These are phyloP conservation scores for Neocucurbitaria cava DNA, from an alignment of 2,329 filamentous ascomycete genomes.

Conservation along the genomic window DNA sequence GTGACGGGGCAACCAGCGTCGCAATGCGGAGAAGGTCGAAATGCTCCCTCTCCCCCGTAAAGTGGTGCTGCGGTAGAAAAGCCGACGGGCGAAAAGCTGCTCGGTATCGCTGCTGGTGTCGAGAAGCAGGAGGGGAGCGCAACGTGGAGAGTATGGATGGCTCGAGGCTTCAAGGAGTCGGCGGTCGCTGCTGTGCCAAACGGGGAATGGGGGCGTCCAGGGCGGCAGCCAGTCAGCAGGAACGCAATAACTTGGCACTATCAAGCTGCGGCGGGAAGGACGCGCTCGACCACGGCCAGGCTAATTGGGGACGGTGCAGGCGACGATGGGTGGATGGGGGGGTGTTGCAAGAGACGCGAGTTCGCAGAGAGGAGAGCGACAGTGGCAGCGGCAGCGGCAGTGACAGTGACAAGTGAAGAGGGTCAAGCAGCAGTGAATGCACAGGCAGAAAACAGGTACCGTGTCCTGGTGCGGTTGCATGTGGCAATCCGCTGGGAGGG, in stretches of 20 bases:
- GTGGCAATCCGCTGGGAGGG: too few species aligned
- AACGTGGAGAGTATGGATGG: slow-evolving; percentile 15
- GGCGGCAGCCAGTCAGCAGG: slow-evolving; percentile 9
- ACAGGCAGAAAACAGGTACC: neutral
- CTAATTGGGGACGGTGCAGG: slow-evolving; percentile 13
- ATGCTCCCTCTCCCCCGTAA: slow-evolving; percentile 9
- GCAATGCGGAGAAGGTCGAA: slow-evolving; percentile 15
- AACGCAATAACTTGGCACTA: slow-evolving; percentile 24
- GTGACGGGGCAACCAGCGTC: slow-evolving; percentile 37
- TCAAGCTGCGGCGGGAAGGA: slow-evolving; percentile 15
- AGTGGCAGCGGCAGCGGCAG: neutral
- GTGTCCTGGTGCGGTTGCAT: neutral
- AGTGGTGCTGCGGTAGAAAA: slow-evolving; percentile 5
- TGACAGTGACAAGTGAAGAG: slow-evolving; percentile 4
- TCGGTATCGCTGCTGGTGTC: slow-evolving; percentile 32
- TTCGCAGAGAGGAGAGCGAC: neutral
- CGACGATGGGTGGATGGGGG: slow-evolving; percentile 6
- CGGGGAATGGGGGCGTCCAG: slow-evolving; percentile 20
- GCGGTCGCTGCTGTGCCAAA: slow-evolving; percentile 30
- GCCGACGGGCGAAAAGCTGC: slow-evolving; percentile 22
- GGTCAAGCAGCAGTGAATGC: too few species aligned
- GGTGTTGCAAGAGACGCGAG: slow-evolving; percentile 3
- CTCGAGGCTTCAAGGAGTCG: slow-evolving; percentile 8
- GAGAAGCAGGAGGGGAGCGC: slow-evolving; percentile 21
- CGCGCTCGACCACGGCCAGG: slow-evolving; percentile 1